phyloP scores from a whole-genome alignment of 2,329 filamentous ascomycete genomes.

The Colletotrichum acutatum region DNA sequence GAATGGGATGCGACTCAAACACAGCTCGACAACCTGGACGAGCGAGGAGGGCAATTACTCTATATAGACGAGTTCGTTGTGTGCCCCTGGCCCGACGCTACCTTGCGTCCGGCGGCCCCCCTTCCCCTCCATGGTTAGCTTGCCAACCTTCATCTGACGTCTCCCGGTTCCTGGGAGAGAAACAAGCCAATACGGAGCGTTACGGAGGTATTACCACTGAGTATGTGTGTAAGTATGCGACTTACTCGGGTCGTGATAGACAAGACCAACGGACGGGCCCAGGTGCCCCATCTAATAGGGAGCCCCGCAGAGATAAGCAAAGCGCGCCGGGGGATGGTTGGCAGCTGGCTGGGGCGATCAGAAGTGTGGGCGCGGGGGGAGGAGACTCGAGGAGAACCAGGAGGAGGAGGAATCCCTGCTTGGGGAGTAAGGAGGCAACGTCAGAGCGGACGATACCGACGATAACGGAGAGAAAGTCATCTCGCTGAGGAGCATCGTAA shows the following conservation, averaged over 20 bases:
- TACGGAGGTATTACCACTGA: background rate
- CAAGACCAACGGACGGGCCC: constrained; percentile 8
- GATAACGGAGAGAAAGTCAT: constrained; percentile 18
- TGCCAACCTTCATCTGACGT: constrained; percentile 34
- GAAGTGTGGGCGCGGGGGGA: constrained; percentile 19
- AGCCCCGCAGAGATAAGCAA: constrained; percentile 33
- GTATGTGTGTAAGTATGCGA: constrained; percentile 16
- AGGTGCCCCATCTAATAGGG: background rate
- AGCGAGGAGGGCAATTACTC: constrained; percentile 8
- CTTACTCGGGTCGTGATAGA: constrained; percentile 34
- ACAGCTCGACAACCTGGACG: background rate
- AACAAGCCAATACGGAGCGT: background rate
- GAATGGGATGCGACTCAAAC: constrained; percentile 1
- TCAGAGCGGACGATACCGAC: constrained; percentile 28
- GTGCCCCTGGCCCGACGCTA: constrained; percentile 2
- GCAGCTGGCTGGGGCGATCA: constrained; percentile 24
- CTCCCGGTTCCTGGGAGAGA: constrained; percentile 22
- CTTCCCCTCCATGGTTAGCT: constrained; percentile 5
- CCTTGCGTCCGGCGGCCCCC: constrained; percentile 1
- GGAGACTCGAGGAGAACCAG: background rate
- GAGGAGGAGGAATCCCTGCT: constrained; percentile 7
- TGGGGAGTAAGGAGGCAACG: background rate
- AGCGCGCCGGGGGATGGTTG: constrained; percentile 20
- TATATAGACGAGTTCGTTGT: constrained; percentile 13
- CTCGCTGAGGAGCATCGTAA: background rate